Conservation (phyloP, 129 eudicot species). For the Centella asiatica region DNA sequence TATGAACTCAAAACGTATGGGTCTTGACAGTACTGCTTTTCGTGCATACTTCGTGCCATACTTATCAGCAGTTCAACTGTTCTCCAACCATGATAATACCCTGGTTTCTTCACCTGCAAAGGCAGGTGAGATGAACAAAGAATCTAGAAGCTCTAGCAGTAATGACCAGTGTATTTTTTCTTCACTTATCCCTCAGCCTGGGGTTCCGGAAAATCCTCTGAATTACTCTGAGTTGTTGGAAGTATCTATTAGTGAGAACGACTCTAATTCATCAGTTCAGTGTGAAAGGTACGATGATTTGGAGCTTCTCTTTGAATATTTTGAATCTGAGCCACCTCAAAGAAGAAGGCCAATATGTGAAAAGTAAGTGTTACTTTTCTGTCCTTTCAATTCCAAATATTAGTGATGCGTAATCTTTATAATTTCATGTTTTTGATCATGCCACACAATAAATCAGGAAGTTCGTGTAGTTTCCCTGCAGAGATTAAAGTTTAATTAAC, state of each 20-base stretch:
- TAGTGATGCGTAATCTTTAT: too few species aligned
- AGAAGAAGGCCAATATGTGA: slow-evolving; percentile 24
- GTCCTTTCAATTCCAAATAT: too few species aligned
- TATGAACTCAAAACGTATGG: slow-evolving; percentile 5
- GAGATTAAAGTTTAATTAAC: too few species aligned
- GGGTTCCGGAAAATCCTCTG: neutral
- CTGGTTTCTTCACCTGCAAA: neutral
- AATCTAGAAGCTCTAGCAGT: neutral
- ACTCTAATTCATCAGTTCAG: neutral
- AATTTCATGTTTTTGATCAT: too few species aligned
- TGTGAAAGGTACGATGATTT: slow-evolving; percentile 9
- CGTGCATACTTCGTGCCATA: slow-evolving; percentile 32
- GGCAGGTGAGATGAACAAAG: neutral
- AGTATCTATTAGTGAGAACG: neutral
- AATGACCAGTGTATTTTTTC: too few species aligned
- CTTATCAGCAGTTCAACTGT: slow-evolving; percentile 33
- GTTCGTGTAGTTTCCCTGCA: too few species aligned
- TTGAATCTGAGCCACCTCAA: slow-evolving; percentile 35
- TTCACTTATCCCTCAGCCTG: slow-evolving; percentile 19
- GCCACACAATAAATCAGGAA: too few species aligned
- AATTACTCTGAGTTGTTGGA: neutral
- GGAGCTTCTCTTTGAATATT: slow-evolving; percentile 32
- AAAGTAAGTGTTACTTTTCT: slow-evolving; percentile 14
- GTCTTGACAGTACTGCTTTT: slow-evolving; percentile 14
- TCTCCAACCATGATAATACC: slow-evolving; percentile 3